Conservation (phyloP, 2,329 filamentous ascomycete genomes). For the Trichoderma sp. region DNA sequence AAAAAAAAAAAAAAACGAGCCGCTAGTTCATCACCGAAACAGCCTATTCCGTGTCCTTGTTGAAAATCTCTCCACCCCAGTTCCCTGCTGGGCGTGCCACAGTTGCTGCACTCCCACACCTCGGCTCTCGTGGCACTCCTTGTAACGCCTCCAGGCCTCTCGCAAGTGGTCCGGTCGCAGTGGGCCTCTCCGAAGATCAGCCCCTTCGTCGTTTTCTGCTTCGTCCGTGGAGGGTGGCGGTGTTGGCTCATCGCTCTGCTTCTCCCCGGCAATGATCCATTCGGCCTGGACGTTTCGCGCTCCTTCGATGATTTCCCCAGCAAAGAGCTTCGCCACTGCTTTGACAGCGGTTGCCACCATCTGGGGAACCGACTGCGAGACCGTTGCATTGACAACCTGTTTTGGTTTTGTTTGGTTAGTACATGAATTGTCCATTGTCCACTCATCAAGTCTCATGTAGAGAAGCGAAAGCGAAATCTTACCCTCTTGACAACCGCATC, state of each 20-base stretch:
- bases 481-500: slow-evolving; percentile 67
- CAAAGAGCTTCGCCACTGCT: slow-evolving; percentile 72
- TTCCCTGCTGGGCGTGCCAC: slow-evolving; percentile 59
- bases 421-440: background rate
- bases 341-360: slow-evolving; percentile 74
- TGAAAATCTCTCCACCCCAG: slow-evolving; percentile 58
- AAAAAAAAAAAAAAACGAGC: background rate
- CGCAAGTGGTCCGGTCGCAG: slow-evolving; percentile 71
- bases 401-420: background rate
- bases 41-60: slow-evolving; percentile 50
- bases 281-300: slow-evolving; percentile 69
- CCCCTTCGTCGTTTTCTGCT: slow-evolving; percentile 35
- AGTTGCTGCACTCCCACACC: slow-evolving; percentile 58
- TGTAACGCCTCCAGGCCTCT: slow-evolving; percentile 69
- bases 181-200: slow-evolving; percentile 47
- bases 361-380: slow-evolving; percentile 72
- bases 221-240: slow-evolving; percentile 36
- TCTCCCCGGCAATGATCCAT: slow-evolving; percentile 61
- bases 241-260: slow-evolving; percentile 51
- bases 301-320: slow-evolving; percentile 70
- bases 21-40: slow-evolving; percentile 41
- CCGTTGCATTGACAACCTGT: slow-evolving; percentile 73
- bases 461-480: slow-evolving; percentile 29
- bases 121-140: slow-evolving; percentile 58
- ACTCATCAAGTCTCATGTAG: background rate